Percentiles rank a stretch among this genome's conserved stretches.
Evolutionary conservation across 805 yeast genomes (phyloP).

Genomic region (Yamadazyma akitaensis): DNA sequence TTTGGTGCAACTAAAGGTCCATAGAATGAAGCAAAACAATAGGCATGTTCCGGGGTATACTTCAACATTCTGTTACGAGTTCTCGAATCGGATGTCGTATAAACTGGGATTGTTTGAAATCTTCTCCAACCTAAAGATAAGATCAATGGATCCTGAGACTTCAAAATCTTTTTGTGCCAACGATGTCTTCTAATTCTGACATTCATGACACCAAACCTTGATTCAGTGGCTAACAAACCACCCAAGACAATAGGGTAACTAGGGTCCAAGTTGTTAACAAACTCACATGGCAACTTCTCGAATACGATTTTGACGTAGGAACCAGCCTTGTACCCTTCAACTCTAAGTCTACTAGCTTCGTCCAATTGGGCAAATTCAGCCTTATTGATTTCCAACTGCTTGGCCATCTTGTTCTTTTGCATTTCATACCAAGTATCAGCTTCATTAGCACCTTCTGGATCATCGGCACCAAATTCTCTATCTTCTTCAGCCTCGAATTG

Average conservation of each 20-base stretch:
- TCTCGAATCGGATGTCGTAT: slow-evolving; percentile 95
- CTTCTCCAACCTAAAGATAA: slow-evolving; percentile 97
- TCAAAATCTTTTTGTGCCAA: slow-evolving; percentile 96
- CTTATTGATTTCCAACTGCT: slow-evolving; percentile 91
- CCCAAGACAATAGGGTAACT: slow-evolving; percentile 84
- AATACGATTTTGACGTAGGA: slow-evolving; percentile 88
- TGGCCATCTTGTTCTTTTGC: slow-evolving; percentile 95
- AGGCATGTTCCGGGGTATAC: slow-evolving; percentile 97
- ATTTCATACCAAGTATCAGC: slow-evolving; percentile 97
- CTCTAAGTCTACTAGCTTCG: slow-evolving; percentile 64
- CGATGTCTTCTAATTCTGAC: slow-evolving; percentile 96
- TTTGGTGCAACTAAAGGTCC: slow-evolving; percentile 98
- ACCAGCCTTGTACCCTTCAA: slow-evolving; percentile 94
- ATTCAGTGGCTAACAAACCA: slow-evolving; percentile 85
- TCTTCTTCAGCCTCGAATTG: slow-evolving; percentile 86
- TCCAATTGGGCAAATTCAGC: slow-evolving; percentile 74
- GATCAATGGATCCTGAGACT: slow-evolving; percentile 92
- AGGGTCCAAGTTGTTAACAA: slow-evolving; percentile 83
- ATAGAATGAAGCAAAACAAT: slow-evolving; percentile 91
- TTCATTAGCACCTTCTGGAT: slow-evolving; percentile 66
- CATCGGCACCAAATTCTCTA: slow-evolving; percentile 65
- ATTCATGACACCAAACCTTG: slow-evolving; percentile 87
- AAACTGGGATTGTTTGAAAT: slow-evolving; percentile 93
- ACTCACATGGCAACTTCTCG: slow-evolving; percentile 82
- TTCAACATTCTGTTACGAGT: slow-evolving; percentile 97